A percentile compares a stretch with the other conserved stretches of the same genome.
Evolutionary conservation across 305 asterid species (phyloP).

Genomic region (Lippia alba): DNA sequence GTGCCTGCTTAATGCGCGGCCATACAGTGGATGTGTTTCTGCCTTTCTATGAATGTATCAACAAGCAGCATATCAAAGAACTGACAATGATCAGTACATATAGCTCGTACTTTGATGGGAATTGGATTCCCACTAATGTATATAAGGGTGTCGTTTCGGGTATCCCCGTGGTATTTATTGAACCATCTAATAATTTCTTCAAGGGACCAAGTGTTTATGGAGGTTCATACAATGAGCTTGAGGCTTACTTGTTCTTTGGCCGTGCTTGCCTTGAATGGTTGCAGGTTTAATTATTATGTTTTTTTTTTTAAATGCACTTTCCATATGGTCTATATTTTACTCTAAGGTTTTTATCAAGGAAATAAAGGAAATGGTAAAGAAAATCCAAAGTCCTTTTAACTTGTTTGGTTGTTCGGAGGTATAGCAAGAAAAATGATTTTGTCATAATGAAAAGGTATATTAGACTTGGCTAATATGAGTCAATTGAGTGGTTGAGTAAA

Average conservation of each 20-base stretch:
- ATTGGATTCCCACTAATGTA: conserved; percentile 72
- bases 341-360: too few species aligned
- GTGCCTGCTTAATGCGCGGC: conserved; percentile 69
- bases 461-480: too few species aligned
- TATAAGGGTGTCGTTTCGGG: conserved; percentile 68
- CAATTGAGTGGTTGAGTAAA: too few species aligned
- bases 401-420: too few species aligned
- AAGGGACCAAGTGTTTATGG: conserved; percentile 82
- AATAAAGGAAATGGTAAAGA: too few species aligned
- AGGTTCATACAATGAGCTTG: conserved; percentile 84
- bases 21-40: conserved; percentile 76
- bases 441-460: too few species aligned
- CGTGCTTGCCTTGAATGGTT: conserved; percentile 94
- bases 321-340: too few species aligned
- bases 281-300: conserved; percentile 55
- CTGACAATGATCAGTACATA: conserved; percentile 57
- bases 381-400: too few species aligned
- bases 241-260: conserved; percentile 82
- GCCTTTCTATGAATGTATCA: conserved; percentile 86
- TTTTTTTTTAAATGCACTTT: not conserved
- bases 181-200: conserved; percentile 73
- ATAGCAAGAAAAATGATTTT: too few species aligned
- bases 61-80: conserved; percentile 51
- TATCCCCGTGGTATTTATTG: conserved; percentile 63
- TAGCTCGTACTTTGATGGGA: conserved; percentile 64